Conservation (phyloP, 2,329 filamentous ascomycete genomes). For the Penicillium sp. region DNA sequence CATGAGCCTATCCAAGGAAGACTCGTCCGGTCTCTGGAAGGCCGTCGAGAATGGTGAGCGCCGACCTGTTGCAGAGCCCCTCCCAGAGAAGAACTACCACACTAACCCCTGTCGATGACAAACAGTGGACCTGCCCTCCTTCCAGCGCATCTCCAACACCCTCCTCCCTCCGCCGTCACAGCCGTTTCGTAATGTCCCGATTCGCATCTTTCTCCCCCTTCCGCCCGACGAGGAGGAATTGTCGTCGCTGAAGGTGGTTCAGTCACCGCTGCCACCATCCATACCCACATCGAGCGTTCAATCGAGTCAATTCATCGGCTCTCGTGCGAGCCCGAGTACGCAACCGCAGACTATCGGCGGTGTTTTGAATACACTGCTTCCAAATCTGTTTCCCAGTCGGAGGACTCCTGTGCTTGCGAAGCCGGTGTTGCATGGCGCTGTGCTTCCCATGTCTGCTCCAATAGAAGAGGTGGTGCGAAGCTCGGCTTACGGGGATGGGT, state of each 20-base stretch:
- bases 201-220: constrained; percentile 80
- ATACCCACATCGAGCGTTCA: constrained; percentile 32
- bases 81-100: too few species aligned
- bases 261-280: constrained; percentile 64
- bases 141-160: constrained; percentile 71
- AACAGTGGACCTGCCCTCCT: constrained; percentile 68
- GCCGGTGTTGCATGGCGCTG: constrained; percentile 79
- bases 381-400: constrained; percentile 80
- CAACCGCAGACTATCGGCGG: constrained; percentile 70
- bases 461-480: constrained; percentile 79
- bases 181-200: constrained; percentile 75
- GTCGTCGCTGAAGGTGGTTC: constrained; percentile 63
- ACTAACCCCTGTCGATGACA: too few species aligned
- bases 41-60: constrained; percentile 69
- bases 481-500: constrained; percentile 87
- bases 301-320: constrained; percentile 22
- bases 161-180: constrained; percentile 66
- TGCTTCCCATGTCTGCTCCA: constrained; percentile 73
- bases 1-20: constrained; percentile 80
- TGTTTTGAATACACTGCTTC: constrained; percentile 71
- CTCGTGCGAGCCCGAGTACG: constrained; percentile 27
- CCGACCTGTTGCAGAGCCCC: too few species aligned
- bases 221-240: constrained; percentile 53
- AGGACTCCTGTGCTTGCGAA: constrained; percentile 80
- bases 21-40: constrained; percentile 79